Base-by-base conservation (phyloP, 805 yeast species). In the Saccharomycopsis microspora region DNA sequence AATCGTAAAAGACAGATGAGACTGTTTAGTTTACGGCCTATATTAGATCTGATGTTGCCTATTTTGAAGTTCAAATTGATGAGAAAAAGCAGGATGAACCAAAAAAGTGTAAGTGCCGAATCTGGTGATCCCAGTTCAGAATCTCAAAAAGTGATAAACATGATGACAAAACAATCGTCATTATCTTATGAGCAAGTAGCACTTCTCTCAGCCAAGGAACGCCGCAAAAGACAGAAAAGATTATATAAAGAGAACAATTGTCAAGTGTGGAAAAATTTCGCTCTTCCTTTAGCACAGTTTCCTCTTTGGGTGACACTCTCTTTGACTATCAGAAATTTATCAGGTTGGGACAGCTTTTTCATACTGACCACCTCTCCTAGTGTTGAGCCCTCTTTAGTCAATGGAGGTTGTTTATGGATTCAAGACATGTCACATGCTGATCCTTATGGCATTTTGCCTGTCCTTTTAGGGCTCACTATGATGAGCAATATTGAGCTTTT, bases 271-370 rank as follows among this genome's bases (percentile, higher is more conserved):
- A 89, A 88, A 61, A 80, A 84, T 57, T 65, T 78, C 48, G 56
- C 84, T 3, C 66, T 87, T 37, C 97, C 97, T 1, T 65, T 79
- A 0, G 75, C 85, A 11, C 97, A 89, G 60, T 71, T 90, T 27
- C 97, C 97, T 0, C 61, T 89, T 4, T 89, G 96, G 95, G 71
- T 88, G 1, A 69, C 82, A 3, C 69, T 89, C 71, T 82, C 93
- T 8, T 68, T 81, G 55, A 80, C 88, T 1, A 74, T 88, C 55
- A 71, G 96, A 54, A 74, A 79, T 42, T 64, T 88, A 52, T 80
- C 89, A 39, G 95, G 95, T 5, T 60, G 62, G 55, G 50, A 39
- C 7, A 34, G 36, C 36, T 8, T 8, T 34, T 8, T n/a, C 3
- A n/a, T 8, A 8, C 10, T 8, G 8, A n/a, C 36, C 10, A n/a